Evolutionary conservation across 805 yeast genomes (phyloP), one percentile per base, ranked within the genome.

Genomic region (Starmera amethionina): DNA sequence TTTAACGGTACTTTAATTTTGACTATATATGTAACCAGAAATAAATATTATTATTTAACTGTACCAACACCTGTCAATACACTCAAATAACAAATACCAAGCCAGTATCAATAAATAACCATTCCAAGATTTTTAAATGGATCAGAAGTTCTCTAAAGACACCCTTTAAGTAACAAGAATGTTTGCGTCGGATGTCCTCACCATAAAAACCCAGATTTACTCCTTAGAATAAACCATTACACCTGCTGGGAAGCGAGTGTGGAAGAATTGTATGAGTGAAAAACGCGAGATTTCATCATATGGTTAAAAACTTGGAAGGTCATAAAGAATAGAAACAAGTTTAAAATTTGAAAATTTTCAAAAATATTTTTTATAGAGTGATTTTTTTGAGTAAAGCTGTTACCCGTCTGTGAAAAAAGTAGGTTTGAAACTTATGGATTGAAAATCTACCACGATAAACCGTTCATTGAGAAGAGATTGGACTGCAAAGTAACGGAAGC

Each of bases 221-320:
- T 22, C 27, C 27, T 22, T 22, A 14, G 22, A 18, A 34, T 22
- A 10, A n/a, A 35, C 22, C 15, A 10, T 34, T 18, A 12, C 14
- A 19, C 38, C 44, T 46, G 45, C 46, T 44, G 51, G 46, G 44
- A 41, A 14, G 27, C 39, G 35, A 39, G 32, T 34, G 35, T 46
- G 46, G 56, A 52, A 43, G 55, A 48, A 49, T 53, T 49, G 54
- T 54, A 42, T 39, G 51, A 33, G 27, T 22, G 27, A 37, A 36
- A 35, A 30, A 52, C 57, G 54, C 57, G 56, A 55, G 59, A 54
- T 40, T 55, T 55, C 59, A 55, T 55, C 59, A 55, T 52, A 43
- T 47, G 51, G 56, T 52, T 47, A 54, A 54, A 55, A 55, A 55
- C 59, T 55, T 54, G 59, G 59, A 55, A 55, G 59, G 59, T 52